These are phyloP conservation scores for Oryza glaberrima DNA, from an alignment of 176 grass and related monocot genomes.

Conservation along the genomic window DNA sequence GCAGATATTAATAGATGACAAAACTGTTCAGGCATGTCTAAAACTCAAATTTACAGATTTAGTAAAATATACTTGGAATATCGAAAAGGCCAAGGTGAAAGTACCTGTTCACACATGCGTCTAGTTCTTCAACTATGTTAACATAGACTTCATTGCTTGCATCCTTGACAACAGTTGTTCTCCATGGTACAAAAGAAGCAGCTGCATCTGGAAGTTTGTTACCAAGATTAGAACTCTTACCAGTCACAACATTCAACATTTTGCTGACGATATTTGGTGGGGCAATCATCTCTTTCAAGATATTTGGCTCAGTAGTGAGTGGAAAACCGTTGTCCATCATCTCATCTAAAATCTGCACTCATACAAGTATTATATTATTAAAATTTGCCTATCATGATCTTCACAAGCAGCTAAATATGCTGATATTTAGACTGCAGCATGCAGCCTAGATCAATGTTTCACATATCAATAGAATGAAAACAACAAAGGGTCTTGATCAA, in stretches of 20 bases:
- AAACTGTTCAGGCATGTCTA: neutral
- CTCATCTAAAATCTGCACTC: conserved; percentile 86
- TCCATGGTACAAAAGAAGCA: conserved; percentile 86
- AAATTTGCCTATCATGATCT: neutral
- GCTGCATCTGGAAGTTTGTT: conserved; percentile 80
- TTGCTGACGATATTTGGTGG: conserved; percentile 85
- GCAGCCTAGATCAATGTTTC: neutral
- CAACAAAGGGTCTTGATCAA: neutral
- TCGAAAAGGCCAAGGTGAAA: neutral
- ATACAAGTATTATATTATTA: conserved; percentile 11
- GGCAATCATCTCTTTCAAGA: conserved; percentile 79
- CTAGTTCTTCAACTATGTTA: conserved; percentile 89
- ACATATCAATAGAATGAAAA: neutral
- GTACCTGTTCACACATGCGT: conserved; percentile 80
- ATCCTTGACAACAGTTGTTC: conserved; percentile 66
- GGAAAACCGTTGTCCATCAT: conserved; percentile 99
- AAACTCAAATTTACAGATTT: neutral
- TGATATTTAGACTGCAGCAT: neutral
- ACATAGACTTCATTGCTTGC: conserved; percentile 93
- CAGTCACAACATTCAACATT: conserved; percentile 80
- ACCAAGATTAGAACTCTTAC: conserved; percentile 66
- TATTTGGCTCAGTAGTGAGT: conserved; percentile 91
- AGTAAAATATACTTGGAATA: neutral
- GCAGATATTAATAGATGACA: conserved; percentile 15
- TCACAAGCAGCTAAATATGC: conserved; percentile 21